A percentile compares a stretch with the other conserved stretches of the same genome.
phyloP scores from a whole-genome alignment of 768 basidiomycete species.

The Russula griseocarnosa region DNA sequence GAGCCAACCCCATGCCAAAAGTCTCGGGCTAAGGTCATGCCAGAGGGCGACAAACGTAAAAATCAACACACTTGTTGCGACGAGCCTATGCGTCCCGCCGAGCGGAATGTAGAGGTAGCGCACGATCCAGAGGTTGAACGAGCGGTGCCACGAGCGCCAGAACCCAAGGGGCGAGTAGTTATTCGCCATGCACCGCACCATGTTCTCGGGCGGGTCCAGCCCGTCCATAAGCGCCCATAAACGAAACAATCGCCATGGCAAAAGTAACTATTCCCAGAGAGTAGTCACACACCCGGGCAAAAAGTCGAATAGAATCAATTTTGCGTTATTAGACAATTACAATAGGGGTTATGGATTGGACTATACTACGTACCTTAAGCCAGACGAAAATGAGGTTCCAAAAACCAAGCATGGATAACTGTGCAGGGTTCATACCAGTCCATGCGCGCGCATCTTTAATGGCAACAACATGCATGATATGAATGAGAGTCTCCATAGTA shows the following conservation, averaged over 20 bases:
- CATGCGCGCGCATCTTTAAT: constrained; percentile 89
- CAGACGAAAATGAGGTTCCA: constrained; percentile 97
- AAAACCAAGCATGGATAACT: constrained; percentile 90
- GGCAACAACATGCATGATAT: constrained; percentile 95
- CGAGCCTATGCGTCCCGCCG: constrained; percentile 59
- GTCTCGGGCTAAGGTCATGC: constrained; percentile 87
- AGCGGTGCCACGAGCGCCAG: constrained; percentile 96
- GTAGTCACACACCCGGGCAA: not conserved
- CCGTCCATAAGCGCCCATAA: constrained; percentile 87
- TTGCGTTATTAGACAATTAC: not conserved
- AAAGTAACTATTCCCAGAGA: constrained; percentile 58
- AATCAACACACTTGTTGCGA: constrained; percentile 68
- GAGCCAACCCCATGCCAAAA: constrained; percentile 97
- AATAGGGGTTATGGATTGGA: not conserved
- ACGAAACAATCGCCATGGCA: constrained; percentile 97
- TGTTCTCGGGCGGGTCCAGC: constrained; percentile 94
- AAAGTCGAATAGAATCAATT: not conserved
- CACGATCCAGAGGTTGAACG: constrained; percentile 93
- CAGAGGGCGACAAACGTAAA: constrained; percentile 98
- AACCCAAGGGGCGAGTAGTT: constrained; percentile 92
- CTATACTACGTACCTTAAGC: constrained; percentile 68
- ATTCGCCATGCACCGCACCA: constrained; percentile 98
- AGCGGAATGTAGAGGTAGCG: constrained; percentile 92
- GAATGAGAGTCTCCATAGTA: constrained; percentile 87
- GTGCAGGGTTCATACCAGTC: constrained; percentile 68